Evolutionary conservation across 495 filamentous ascomycete genomes (phyloP), one percentile per base, ranked within the genome.

Genomic region (Neurospora sublineolata): DNA sequence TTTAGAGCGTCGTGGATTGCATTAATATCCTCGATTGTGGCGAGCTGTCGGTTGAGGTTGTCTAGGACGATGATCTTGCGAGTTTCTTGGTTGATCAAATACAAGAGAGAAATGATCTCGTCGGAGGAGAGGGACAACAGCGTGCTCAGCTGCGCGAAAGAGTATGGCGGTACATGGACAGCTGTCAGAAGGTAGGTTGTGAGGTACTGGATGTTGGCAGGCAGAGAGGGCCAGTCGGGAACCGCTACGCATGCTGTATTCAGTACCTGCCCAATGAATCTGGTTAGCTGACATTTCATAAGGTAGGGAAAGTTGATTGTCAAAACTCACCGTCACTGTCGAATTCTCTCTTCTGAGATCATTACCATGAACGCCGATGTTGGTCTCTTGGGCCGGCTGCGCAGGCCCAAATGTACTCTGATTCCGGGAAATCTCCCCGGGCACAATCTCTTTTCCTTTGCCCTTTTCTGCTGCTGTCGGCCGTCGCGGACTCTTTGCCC

Each of bases 161-260:
- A 77, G 69, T 64, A 64, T 6, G 52, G 52, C 12, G 52, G n/a
- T 67, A 69, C 9, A 33, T 39, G 18, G 7, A 44, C 41, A 33
- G 8, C 44, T 42, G 73, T 73, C 68, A 75, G 18, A 27, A 72
- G 73, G 44, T 68, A 68, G n/a, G 72, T 64, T 58, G 73, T 75
- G 52, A 73, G 68, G 27, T 69, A 77, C 41, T 74, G 73, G 70
- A 74, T 71, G 23, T 67, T 60, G 30, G 72, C 67, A 12, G 74
- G 23, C 3, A 77, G 72, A 27, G 72, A 71, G 0, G 67, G 9
- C 76, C 76, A 77, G 46, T 41, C 46, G 30, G 70, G 41, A 64
- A 16, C 11, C 4, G 42, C 52, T 67, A 12, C 30, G 52, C 4
- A 11, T 23, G 18, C 38, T 37, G 46, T 67, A 14, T 60, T 40